Evolutionary conservation across 495 filamentous ascomycete genomes (phyloP), one percentile per base, ranked within the genome.

Genomic region (Podospora bellae-mahoneyi): DNA sequence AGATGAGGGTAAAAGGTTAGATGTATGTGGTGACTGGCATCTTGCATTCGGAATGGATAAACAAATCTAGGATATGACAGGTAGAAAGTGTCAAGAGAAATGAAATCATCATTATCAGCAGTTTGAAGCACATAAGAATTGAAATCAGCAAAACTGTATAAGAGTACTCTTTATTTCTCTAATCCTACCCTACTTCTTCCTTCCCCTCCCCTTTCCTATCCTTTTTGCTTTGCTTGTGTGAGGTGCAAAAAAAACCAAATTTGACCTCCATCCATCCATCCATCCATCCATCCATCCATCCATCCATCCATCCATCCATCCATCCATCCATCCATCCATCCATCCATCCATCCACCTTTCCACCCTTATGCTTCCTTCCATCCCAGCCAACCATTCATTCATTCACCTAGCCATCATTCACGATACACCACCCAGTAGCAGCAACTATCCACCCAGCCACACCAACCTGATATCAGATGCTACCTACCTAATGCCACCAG

Each of bases 201-300:
- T 19, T 58, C 15, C n/a, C 30, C 23, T 13, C 60, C n/a, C 32
- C 20, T 34, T 19, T 54, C 3, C 5, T 18, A 9, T 27, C 64
- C 58, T 30, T 5, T 5, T 34, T 30, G 32, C 64, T 32, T 55
- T 56, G 53, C 30, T 32, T 32, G 30, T 32, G 30, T 32, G 30
- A 32, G 7, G 27, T 23, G 26, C 0, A 30, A 30, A 30, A 30
- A 48, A 48, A 48, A 13, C 39, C 18, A 5, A 63, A 27, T 69
- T 62, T 72, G 70, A 62, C 26, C 34, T n/a, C 70, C 70, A 30
- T 69, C 39, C 15, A 48, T 13, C 39, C 39, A 48, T 10, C 39
- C 2, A 10, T 48, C 39, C 39, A 48, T 10, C 39, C 15, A 48
- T 48, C 39, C 39, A 9, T 48, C 39, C 39, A 7, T 10, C 39